Base-by-base conservation (phyloP, 2,329 filamentous ascomycete species). In the Aspergillus oerlinghausenensis region DNA sequence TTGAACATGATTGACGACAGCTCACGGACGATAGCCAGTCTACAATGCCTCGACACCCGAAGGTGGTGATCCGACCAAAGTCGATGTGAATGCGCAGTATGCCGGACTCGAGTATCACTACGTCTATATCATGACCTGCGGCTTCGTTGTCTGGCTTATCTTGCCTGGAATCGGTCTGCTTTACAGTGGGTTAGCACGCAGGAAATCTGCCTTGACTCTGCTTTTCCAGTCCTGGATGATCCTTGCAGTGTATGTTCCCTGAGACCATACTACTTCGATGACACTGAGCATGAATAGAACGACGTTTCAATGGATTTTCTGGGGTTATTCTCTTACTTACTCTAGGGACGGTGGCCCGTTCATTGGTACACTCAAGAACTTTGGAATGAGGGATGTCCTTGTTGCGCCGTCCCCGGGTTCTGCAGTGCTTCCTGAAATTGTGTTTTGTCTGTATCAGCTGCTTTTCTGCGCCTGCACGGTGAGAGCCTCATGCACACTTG, bases 131-230 rank as follows among this genome's bases (percentile, higher is more conserved):
- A 60, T 70, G 7, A 76, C 84, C 63, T 85, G 83, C 67, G 77
- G 75, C 14, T 84, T 82, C 69, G 77, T 88, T 54, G 84, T 87
- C 54, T 88, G 83, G 80, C 71, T 87, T 51, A 88, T 88, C 67
- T 85, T 87, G 55, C 85, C 85, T 0, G 85, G 84, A 21, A 84
- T 88, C 62, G 85, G 84, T 50, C 77, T 88, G 7, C 74, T 88
- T 1, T 88, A 88, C 70, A 82, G 83, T 55, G 85, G 85, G 54
- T 78, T 88, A 28, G 80, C 84, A 4, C 79, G 84, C 35, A 77
- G 84, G 61, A 88, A 87, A 72, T 85, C 83, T 14, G 81, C 84
- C 5, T 74, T 88, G 28, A 74, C 84, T 3, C 74, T 88, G 50
- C 75, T 88, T 2, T 88, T 87, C 70, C 85, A 87, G 67, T 82